Conservation (phyloP, 306 rosid genomes). For the Lagenaria siceraria region DNA sequence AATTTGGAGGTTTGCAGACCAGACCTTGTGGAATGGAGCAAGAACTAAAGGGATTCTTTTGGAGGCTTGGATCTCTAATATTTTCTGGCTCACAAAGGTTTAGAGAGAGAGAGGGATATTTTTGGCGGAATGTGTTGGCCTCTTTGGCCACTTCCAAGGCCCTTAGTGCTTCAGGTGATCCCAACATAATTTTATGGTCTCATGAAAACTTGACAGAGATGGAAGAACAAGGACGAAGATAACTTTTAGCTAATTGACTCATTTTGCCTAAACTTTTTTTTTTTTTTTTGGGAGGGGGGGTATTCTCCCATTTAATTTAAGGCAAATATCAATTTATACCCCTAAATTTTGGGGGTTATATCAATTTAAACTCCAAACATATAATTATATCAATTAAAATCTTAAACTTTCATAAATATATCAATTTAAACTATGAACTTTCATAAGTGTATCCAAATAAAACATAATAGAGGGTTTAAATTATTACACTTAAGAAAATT, state of each 20-base stretch:
- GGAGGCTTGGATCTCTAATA: background rate
- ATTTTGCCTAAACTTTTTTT: too few relatives aligned
- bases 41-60: background rate
- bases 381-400: too few relatives aligned
- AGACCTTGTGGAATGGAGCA: background rate
- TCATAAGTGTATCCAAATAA: too few relatives aligned
- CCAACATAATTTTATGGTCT: background rate
- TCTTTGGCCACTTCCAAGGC: background rate
- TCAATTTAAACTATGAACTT: too few relatives aligned
- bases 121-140: background rate
- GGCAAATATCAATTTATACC: too few relatives aligned
- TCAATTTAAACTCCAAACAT: too few relatives aligned
- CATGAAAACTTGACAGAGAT: background rate
- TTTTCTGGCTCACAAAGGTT: background rate
- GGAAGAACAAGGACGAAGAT: background rate
- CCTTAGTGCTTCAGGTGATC: background rate
- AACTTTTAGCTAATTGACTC: background rate
- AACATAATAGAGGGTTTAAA: too few relatives aligned
- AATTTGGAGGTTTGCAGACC: background rate
- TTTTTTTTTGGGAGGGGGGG: too few relatives aligned
- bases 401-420: too few relatives aligned
- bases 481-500: too few relatives aligned
- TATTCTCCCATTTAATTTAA: background rate
- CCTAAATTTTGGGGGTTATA: too few relatives aligned
- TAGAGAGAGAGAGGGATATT: background rate